Base-by-base conservation (phyloP, 2,329 filamentous ascomycete genomes). In the Fusarium secorum region DNA sequence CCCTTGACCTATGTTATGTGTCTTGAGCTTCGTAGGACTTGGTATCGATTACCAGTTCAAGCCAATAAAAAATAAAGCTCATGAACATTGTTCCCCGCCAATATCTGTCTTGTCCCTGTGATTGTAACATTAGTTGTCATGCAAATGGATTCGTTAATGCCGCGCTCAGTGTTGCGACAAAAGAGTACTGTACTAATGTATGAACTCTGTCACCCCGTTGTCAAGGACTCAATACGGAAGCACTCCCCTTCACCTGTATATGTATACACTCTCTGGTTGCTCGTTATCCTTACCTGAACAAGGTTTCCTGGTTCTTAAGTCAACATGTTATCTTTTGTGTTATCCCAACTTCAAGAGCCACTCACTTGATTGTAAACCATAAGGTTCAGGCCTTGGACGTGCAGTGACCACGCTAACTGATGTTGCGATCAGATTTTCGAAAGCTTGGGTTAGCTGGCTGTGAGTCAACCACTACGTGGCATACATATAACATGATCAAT, bases 11-110 rank as follows among this genome's bases (percentile, higher is more conserved):
- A 62, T 62, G 66, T 65, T 73, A 62, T 62, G 66, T 65, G 70
- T 70, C 65, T 61, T 74, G 70, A 73, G 75, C 75, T 77, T 68
- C 59, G 65, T 64, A 69, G 66, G 66, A 48, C 64, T 68, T 67
- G 74, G 66, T 71, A 66, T 69, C 59, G 54, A 58, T 49, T 68
- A 72, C 68, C 67, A 71, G 74, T 73, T 61, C 62, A 72, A 71
- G 71, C 74, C 74, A 79, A 79, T 79, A 78, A 78, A 79, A 70
- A 79, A 79, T 78, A 79, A 78, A 79, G 77, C 77, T 77, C 77
- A 79, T 77, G 77, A 78, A 74, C 78, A 70, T 76, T 79, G 75
- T 76, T 73, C 75, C 77, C 77, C 76, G 71, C 71, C 66, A 74
- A 68, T 33, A 4, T n/a, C 41, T 24, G 39, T 60, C 41, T 44